A percentile compares a stretch with the other conserved stretches of the same genome.
Evolutionary conservation across 371 early-diverging fungal species (phyloP).

Genomic region (Mucor saturninus): DNA sequence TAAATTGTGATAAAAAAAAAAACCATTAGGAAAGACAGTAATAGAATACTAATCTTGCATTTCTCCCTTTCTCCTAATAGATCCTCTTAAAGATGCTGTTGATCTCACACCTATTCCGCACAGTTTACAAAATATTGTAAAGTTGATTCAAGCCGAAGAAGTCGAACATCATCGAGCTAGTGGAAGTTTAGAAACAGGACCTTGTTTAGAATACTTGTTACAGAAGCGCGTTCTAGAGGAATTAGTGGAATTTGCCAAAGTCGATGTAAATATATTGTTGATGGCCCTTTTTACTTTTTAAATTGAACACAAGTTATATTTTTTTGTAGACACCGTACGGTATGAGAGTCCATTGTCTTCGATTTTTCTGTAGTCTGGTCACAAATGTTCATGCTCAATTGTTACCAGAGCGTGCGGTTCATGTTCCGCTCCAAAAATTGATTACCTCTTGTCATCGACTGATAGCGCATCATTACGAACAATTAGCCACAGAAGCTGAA

Average conservation of each 20-base stretch:
- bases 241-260: constrained; percentile 57
- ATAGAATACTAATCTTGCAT: background rate
- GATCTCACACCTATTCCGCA: constrained; percentile 54
- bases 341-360: constrained; percentile 56
- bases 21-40: background rate
- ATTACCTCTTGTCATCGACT: constrained; percentile 56
- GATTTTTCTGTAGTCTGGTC: constrained; percentile 54
- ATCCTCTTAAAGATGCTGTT: constrained; percentile 58
- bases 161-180: constrained; percentile 50
- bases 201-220: constrained; percentile 54
- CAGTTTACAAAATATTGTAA: constrained; percentile 51
- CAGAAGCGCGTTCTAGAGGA: constrained; percentile 56
- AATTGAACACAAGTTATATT: background rate
- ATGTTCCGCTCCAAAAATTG: constrained; percentile 56
- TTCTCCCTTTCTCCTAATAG: constrained; percentile 16
- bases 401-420: constrained; percentile 58
- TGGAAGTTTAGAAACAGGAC: constrained; percentile 54
- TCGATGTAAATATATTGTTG: constrained; percentile 40
- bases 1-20: constrained; percentile 2
- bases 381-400: constrained; percentile 58
- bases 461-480: constrained; percentile 53
- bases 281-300: background rate
- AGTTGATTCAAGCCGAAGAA: constrained; percentile 56
- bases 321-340: constrained; percentile 51
- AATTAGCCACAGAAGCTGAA: constrained; percentile 40